A percentile compares a stretch with the other conserved stretches of the same genome.
Evolutionary conservation across 345 rosid genomes (phyloP).

Genomic region (Gossypium sturtianum): DNA sequence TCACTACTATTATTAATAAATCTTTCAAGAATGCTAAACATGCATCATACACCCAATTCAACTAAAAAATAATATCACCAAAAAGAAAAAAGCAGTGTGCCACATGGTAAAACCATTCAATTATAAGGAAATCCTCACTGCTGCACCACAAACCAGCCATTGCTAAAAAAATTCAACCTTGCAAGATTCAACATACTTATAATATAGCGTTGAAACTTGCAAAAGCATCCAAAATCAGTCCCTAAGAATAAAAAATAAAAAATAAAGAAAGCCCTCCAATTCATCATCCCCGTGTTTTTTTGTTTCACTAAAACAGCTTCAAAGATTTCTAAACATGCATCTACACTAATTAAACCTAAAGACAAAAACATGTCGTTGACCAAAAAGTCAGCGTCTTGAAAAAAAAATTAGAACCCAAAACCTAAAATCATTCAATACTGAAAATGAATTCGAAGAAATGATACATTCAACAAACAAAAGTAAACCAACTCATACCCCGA

Average conservation of each 20-base stretch:
- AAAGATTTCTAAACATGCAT: neutral
- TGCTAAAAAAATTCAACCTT: too few species aligned
- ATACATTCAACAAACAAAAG: constrained; percentile 3
- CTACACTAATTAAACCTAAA: neutral
- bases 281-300: neutral
- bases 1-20: too few species aligned
- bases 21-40: too few species aligned
- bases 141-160: too few species aligned
- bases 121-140: too few species aligned
- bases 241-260: neutral
- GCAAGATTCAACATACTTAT: neutral
- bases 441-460: neutral
- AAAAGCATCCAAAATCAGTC: neutral
- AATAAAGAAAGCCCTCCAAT: neutral
- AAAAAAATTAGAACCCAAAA: neutral
- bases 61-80: too few species aligned
- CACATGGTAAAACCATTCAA: too few species aligned
- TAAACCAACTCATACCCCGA: neutral
- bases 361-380: neutral
- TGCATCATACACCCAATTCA: too few species aligned
- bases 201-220: neutral
- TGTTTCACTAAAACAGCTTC: neutral
- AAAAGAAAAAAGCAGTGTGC: too few species aligned
- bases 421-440: neutral
- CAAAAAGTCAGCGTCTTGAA: neutral